Evolutionary conservation across 768 basidiomycete species (phyloP).

Genomic region (Panellus pusillus): DNA sequence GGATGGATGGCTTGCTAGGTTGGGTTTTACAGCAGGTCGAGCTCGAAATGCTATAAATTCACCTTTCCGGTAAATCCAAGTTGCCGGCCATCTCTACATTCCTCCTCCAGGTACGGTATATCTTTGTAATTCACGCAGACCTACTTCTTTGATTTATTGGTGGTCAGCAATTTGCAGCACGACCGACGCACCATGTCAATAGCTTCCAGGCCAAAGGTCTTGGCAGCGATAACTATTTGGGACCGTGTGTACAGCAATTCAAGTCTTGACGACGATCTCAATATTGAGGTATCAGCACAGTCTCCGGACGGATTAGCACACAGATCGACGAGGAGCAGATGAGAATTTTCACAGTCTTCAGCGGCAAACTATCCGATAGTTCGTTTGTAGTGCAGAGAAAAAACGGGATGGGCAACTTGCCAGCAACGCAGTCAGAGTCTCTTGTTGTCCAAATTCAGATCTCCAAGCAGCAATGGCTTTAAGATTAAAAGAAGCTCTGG

Average conservation of each 20-base stretch:
- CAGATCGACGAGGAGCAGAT: background rate
- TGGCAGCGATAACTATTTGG: constrained; percentile 76
- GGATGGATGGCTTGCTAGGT: constrained; percentile 93
- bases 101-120: constrained; percentile 60
- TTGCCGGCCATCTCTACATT: constrained; percentile 75
- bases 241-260: constrained; percentile 87
- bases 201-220: constrained; percentile 78
- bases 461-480: constrained; percentile 72
- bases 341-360: constrained; percentile 73
- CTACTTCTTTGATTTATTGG: constrained; percentile 33
- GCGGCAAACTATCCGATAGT: constrained; percentile 73
- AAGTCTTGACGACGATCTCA: constrained; percentile 68
- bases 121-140: constrained; percentile 90
- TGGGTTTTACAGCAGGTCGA: background rate
- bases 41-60: constrained; percentile 1
- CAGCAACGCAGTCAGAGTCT: constrained; percentile 62
- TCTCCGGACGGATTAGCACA: constrained; percentile 45
- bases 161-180: background rate
- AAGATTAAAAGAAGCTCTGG: constrained; percentile 64
- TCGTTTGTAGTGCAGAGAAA: background rate
- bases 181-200: constrained; percentile 77
- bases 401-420: constrained; percentile 39
- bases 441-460: constrained; percentile 49
- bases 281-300: constrained; percentile 85
- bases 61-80: constrained; percentile 95